Percentiles rank a stretch among this genome's conserved stretches.
These are phyloP conservation scores for Scheffersomyces cryptocercus DNA, from an alignment of 1,139 yeast species.

Conservation along the genomic window DNA sequence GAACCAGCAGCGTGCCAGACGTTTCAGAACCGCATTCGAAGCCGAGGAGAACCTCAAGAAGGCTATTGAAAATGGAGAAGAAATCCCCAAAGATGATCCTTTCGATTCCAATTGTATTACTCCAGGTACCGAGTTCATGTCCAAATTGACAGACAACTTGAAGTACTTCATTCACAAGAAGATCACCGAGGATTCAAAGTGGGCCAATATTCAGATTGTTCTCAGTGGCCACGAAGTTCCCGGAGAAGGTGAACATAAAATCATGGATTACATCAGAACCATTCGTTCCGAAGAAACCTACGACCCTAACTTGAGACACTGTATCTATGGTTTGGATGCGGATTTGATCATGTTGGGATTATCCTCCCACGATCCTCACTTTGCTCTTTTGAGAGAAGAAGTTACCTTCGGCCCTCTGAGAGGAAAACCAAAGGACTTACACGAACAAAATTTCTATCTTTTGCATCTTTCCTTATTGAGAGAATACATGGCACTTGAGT, in stretches of 20 bases:
- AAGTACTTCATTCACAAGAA: conserved; percentile 92
- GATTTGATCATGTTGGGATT: conserved; percentile 96
- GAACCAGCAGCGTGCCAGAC: conserved; percentile 98
- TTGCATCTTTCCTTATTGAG: conserved; percentile 85
- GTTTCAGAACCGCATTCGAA: conserved; percentile 94
- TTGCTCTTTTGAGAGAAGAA: conserved; percentile 92
- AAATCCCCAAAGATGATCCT: conserved; percentile 68
- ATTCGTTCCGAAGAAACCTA: conserved; percentile 74
- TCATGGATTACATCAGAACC: conserved; percentile 89
- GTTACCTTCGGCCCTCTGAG: conserved; percentile 78
- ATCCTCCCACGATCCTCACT: conserved; percentile 95
- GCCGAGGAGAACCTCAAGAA: conserved; percentile 75
- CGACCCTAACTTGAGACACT: conserved; percentile 86
- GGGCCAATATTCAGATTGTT: conserved; percentile 83
- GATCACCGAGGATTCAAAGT: conserved; percentile 83
- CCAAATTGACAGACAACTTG: conserved; percentile 77
- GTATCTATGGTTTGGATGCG: conserved; percentile 97
- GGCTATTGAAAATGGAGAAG: conserved; percentile 63
- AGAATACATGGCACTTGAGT: conserved; percentile 88
- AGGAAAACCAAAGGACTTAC: conserved; percentile 55
- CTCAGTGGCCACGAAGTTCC: conserved; percentile 98
- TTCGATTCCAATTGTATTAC: conserved; percentile 96
- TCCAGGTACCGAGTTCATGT: conserved; percentile 99
- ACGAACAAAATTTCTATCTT: conserved; percentile 78
- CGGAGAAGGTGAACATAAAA: conserved; percentile 99